Percentiles rank a stretch among this genome's conserved stretches.
phyloP scores from a whole-genome alignment of 192 early-diverging fungal genomes.

The Backusella morwellensis region DNA sequence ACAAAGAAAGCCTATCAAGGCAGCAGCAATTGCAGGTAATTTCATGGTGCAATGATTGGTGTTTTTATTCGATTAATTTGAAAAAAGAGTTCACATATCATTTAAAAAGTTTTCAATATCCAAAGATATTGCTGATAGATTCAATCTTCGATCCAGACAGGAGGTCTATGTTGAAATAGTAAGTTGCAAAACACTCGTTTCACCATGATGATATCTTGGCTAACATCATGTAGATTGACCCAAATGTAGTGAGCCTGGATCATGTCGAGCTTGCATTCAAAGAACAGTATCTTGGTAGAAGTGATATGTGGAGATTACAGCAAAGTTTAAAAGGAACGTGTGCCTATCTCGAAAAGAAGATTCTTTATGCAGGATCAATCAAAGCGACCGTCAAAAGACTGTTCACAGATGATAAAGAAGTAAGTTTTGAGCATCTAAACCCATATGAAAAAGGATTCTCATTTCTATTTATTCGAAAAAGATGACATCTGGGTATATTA shows the following conservation, averaged over 20 bases:
- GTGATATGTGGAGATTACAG: conserved; percentile 93
- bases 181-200: neutral
- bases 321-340: conserved; percentile 63
- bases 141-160: conserved; percentile 55
- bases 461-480: conserved; percentile 23
- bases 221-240: conserved; percentile 56
- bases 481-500: conserved; percentile 78
- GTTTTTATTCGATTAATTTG: neutral
- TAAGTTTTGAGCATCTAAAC: conserved; percentile 14
- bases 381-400: conserved; percentile 79
- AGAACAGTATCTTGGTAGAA: conserved; percentile 89
- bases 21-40: conserved; percentile 61
- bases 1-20: conserved; percentile 44
- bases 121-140: conserved; percentile 63
- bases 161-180: conserved; percentile 67
- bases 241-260: conserved; percentile 62
- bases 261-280: conserved; percentile 85
- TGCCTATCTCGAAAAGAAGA: conserved; percentile 76
- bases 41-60: neutral
- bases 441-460: neutral
- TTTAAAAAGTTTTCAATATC: conserved; percentile 61
- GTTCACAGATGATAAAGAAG: conserved; percentile 60
- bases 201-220: neutral
- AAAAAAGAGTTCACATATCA: neutral
- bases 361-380: conserved; percentile 68